phyloP scores from a whole-genome alignment of 768 basidiomycete genomes.

The Chalciporus sphaerocephalus region DNA sequence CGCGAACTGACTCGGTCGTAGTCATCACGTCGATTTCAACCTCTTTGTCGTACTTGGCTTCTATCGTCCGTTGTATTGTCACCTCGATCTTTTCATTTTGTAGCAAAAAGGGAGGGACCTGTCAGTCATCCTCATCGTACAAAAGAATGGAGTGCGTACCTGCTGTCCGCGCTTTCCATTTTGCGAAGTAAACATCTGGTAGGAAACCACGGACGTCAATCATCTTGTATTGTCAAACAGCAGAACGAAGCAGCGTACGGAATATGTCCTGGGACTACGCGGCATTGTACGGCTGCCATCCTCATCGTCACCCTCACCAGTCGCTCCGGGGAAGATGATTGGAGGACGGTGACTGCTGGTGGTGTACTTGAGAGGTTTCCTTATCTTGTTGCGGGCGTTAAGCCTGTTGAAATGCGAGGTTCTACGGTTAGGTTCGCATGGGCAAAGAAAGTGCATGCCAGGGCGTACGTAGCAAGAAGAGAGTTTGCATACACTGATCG shows the following conservation, averaged over 20 bases:
- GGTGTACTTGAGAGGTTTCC: background rate
- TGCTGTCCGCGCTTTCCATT: background rate
- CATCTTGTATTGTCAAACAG: too few relatives aligned
- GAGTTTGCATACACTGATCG: slow-evolving; percentile 24
- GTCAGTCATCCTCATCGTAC: too few relatives aligned
- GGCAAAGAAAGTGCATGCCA: background rate
- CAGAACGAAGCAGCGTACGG: slow-evolving; percentile 1
- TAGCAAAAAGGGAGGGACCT: background rate
- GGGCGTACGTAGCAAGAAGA: slow-evolving; percentile 23
- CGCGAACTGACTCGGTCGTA: background rate
- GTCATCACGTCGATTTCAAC: background rate
- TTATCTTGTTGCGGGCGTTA: slow-evolving; percentile 17
- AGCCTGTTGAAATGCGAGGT: slow-evolving; percentile 7
- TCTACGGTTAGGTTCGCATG: background rate
- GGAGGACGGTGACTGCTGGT: slow-evolving; percentile 1
- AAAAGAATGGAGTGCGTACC: slow-evolving; percentile 7
- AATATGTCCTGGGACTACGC: background rate
- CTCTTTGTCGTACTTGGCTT: slow-evolving; percentile 12
- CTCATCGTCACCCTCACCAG: background rate
- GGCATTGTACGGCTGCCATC: background rate
- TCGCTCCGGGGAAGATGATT: background rate
- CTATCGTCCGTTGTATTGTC: slow-evolving; percentile 14
- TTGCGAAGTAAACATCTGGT: too few relatives aligned
- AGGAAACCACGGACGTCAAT: too few relatives aligned
- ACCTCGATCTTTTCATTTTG: slow-evolving; percentile 18